These are phyloP conservation scores for Xylaria scruposa DNA, from an alignment of 495 filamentous ascomycete species.

Conservation along the genomic window DNA sequence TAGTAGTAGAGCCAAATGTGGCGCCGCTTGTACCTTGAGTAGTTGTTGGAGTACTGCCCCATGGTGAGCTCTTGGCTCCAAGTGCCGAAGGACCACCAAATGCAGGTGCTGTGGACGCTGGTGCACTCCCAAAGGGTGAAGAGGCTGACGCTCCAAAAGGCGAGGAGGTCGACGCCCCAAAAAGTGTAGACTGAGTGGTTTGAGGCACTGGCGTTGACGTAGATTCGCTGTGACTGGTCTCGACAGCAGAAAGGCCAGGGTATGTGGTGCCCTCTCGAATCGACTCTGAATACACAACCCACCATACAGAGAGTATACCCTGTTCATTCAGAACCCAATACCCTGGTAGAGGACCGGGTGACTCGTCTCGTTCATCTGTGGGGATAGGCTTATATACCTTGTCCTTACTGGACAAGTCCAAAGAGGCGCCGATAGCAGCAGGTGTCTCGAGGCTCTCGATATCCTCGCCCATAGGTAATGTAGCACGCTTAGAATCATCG, in stretches of 20 bases:
- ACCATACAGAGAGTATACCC: constrained; percentile 85
- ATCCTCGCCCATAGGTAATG: constrained; percentile 70
- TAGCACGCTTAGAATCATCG: constrained; percentile 79
- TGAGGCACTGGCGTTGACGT: constrained; percentile 36
- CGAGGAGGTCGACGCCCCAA: constrained; percentile 28
- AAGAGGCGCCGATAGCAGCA: constrained; percentile 75
- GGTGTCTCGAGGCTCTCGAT: constrained; percentile 70
- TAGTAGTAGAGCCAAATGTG: constrained; percentile 46
- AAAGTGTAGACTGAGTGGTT: constrained; percentile 39
- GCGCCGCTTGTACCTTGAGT: constrained; percentile 39
- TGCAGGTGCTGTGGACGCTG: constrained; percentile 31
- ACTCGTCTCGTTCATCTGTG: constrained; percentile 72
- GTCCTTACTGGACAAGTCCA: constrained; percentile 84
- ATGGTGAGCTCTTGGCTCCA: constrained; percentile 51
- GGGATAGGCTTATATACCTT: constrained; percentile 79
- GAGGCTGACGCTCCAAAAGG: constrained; percentile 32
- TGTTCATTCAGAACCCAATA: constrained; percentile 89
- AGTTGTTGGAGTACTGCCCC: constrained; percentile 38
- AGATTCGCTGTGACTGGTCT: constrained; percentile 36
- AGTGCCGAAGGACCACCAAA: constrained; percentile 49
- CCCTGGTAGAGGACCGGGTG: constrained; percentile 82
- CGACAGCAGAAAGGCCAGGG: constrained; percentile 64
- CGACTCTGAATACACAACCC: constrained; percentile 87
- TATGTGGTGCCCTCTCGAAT: constrained; percentile 76
- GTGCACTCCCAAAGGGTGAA: constrained; percentile 43